Base-by-base conservation (phyloP, 2,329 filamentous ascomycete genomes). In the Sporothrix sp. region DNA sequence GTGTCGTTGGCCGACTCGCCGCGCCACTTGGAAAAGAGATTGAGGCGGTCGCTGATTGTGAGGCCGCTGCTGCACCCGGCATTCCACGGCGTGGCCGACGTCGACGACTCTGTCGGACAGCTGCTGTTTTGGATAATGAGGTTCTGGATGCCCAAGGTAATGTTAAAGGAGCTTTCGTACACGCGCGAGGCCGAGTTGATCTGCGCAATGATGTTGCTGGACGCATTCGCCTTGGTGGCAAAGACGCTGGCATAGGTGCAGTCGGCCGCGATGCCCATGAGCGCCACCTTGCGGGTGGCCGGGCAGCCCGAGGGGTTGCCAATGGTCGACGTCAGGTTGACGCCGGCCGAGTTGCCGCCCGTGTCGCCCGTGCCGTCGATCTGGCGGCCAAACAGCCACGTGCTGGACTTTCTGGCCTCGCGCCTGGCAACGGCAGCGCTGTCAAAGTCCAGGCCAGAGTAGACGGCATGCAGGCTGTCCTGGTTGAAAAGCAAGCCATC, bases 81-180 rank as follows among this genome's bases (percentile, higher is more conserved):
- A 62, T 98, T 98, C 89, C 91, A 98, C 1, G 82, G 82, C 0
- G 86, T 82, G 4, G 78, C 62, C 9, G 82, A 74, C 7, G 82
- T 74, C 6, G 84, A 70, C 0, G 80, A 9, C 25, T 52, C 77
- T 4, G 79, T 78, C 0, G 91, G 87, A 61, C 93, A 98, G n/a
- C 72, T 71, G 4, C 75, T 67, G 39, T 87, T 80, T 51, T 80
- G 87, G 54, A 96, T 79, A 27, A 88, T 85, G 48, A 98, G 68
- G 62, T 95, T 95, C 58, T 84, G 81, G 54, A 98, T 79, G 38
- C 89, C 93, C 32, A 98, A 79, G 0, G 90, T 91, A 60, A 98
- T 91, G 66, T 96, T 96, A 71, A 98, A 97, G 7, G 86, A 86
- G 59, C 75, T 80, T 65, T 98, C 93, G 62, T 93, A 98, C 9